phyloP scores from a whole-genome alignment of 257 asterid species.

The Verbena officinalis region DNA sequence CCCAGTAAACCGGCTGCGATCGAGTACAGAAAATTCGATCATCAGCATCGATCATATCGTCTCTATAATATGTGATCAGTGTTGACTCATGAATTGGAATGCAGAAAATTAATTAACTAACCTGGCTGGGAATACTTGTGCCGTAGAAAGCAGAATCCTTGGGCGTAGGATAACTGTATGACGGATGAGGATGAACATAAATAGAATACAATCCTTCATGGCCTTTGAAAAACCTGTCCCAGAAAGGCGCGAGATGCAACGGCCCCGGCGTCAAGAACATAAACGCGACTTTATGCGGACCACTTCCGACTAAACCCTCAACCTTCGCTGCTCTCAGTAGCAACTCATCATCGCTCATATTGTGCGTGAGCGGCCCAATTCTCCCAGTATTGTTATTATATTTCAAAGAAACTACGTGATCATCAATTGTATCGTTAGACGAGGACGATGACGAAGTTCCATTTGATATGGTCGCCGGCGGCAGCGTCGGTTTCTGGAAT shows the following conservation, averaged over 20 bases:
- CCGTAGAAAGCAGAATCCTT: conserved; percentile 47
- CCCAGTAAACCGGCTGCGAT: conserved; percentile 73
- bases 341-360: conserved; percentile 66
- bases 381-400: neutral
- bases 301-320: neutral
- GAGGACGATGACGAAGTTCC: too few species aligned
- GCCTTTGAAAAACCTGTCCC: conserved; percentile 64
- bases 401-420: conserved; percentile 13
- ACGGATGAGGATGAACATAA: conserved; percentile 65
- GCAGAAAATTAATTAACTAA: conserved; percentile 1
- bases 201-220: conserved; percentile 53
- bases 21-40: too few species aligned
- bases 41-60: too few species aligned
- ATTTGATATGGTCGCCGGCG: neutral
- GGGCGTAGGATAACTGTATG: conserved; percentile 49
- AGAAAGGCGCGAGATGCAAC: conserved; percentile 61
- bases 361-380: conserved; percentile 39
- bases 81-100: too few species aligned
- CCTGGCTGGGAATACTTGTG: conserved; percentile 69
- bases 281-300: conserved; percentile 49
- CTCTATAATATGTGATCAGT: too few species aligned
- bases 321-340: conserved; percentile 42
- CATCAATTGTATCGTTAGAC: too few species aligned
- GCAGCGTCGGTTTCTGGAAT: neutral
- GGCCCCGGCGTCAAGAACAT: conserved; percentile 77